Percentiles rank a stretch among this genome's conserved stretches.
These are phyloP conservation scores for Fusarium algeriense DNA, from an alignment of 2,329 filamentous ascomycete genomes.

Conservation along the genomic window DNA sequence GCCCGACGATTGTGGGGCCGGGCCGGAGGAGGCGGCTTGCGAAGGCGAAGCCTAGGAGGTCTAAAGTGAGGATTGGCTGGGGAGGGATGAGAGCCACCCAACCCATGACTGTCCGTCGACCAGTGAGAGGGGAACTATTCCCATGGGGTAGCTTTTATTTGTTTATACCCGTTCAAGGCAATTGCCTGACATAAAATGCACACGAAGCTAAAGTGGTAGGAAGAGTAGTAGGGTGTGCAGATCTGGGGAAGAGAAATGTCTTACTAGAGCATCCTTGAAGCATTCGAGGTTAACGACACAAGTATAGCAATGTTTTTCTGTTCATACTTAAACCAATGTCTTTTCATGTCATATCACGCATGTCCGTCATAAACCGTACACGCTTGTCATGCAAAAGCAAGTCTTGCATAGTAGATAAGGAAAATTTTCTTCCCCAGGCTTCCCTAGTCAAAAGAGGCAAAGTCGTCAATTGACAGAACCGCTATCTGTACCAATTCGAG, in stretches of 20 bases:
- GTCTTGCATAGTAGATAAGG: conserved; percentile 17
- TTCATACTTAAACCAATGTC: conserved; percentile 7
- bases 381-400: background rate
- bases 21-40: conserved; percentile 24
- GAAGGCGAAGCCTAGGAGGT: conserved; percentile 15
- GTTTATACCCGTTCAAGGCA: conserved; percentile 35
- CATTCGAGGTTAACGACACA: background rate
- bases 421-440: conserved; percentile 24
- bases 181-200: conserved; percentile 21
- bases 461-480: conserved; percentile 9
- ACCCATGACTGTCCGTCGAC: background rate
- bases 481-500: conserved; percentile 13
- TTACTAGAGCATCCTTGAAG: background rate
- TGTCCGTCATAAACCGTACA: background rate
- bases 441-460: conserved; percentile 26
- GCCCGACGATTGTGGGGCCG: conserved; percentile 16
- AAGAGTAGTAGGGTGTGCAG: background rate
- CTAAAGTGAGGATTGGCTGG: conserved; percentile 5
- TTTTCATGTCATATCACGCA: background rate
- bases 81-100: conserved; percentile 5
- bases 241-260: conserved; percentile 9
- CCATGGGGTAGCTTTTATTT: conserved; percentile 24
- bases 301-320: background rate
- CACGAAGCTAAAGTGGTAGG: background rate
- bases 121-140: conserved; percentile 18